Base-by-base conservation (phyloP, 2,329 filamentous ascomycete species). In the Penicillium frequentans region DNA sequence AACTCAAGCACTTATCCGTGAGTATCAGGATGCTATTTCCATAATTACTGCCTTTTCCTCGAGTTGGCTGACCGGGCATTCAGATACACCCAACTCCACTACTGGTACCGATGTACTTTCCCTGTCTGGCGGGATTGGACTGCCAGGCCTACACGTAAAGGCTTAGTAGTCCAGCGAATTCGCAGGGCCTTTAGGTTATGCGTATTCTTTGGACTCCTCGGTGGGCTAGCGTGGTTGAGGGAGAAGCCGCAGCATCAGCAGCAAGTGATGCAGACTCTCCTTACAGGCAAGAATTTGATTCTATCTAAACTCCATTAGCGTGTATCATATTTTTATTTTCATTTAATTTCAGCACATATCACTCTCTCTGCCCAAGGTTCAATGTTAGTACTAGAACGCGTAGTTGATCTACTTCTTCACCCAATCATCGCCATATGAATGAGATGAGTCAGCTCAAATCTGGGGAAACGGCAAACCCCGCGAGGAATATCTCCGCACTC, bases 61-160 rank as follows among this genome's bases (percentile, higher is more conserved):
- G 11, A 33, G 13, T 33, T 39, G 21, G 16, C 64, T 70, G 29
- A 70, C 31, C 26, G 26, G 11, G 35, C 5, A 23, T 26, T 5
- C 49, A 81, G 79, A 35, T 81, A 77, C 61, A 76, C 77, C 1
- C 82, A 85, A 66, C 68, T 84, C 39, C 76, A 82, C 63, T 84
- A 82, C 64, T 76, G 71, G 51, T 68, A 78, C 21, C 70, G 78
- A 11, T 84, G 81, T 69, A 77, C 75, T 59, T 85, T 83, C 60
- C 82, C 82, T 2, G 77, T 72, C 24, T 85, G 80, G 79, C 70
- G 62, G n/a, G 76, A 85, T 59, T 85, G 82, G 82, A 75, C 78
- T 19, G 76, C 82, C 16, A 73, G 70, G 35, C 82, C 82, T 53
- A 85, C 83, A 2, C 62, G 59, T 10, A 81, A 80, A 59, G 83